phyloP scores from a whole-genome alignment of 2,329 filamentous ascomycete genomes.

The Colletotrichum sojae region DNA sequence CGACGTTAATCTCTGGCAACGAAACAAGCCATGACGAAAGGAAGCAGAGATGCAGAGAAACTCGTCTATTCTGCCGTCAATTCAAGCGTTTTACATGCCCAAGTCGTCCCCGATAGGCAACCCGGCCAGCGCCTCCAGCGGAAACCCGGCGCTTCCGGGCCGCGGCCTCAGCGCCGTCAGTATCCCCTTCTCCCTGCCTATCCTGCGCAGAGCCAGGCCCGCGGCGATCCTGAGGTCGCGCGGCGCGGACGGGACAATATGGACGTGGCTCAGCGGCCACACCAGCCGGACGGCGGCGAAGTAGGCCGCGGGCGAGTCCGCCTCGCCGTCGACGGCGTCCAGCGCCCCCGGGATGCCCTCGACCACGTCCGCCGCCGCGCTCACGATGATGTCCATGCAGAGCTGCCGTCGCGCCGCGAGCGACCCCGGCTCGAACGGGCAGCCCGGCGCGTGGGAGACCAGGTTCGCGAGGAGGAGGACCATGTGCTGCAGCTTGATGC shows the following conservation, averaged over 20 bases:
- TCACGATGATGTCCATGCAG: slow-evolving; percentile 47
- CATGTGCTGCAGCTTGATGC: slow-evolving; percentile 54
- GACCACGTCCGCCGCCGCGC: slow-evolving; percentile 49
- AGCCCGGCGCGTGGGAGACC: slow-evolving; percentile 49
- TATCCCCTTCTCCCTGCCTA: slow-evolving; percentile 55
- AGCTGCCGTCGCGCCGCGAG: slow-evolving; percentile 48
- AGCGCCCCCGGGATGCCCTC: slow-evolving; percentile 46
- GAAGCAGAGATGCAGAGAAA: no score
- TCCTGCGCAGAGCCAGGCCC: slow-evolving; percentile 47
- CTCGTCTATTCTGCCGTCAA: not conserved
- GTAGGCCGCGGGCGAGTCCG: slow-evolving; percentile 49
- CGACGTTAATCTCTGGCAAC: no score
- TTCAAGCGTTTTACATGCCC: not conserved
- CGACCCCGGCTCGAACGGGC: slow-evolving; percentile 44
- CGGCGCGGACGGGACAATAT: slow-evolving; percentile 47
- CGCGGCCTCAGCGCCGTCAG: slow-evolving; percentile 49
- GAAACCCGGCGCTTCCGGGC: not conserved
- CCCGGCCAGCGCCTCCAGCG: slow-evolving; percentile 18
- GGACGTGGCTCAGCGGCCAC: slow-evolving; percentile 55
- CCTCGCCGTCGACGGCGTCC: slow-evolving; percentile 45
- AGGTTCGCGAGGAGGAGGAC: slow-evolving; percentile 53
- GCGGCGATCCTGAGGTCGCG: slow-evolving; percentile 48
- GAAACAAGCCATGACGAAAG: no score
- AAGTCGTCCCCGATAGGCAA: slow-evolving; percentile 17
- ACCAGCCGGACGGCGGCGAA: slow-evolving; percentile 56